Evolutionary conservation across 2,329 filamentous ascomycete species (phyloP), one percentile per base, ranked within the genome.

Genomic region (Xenoacremonium recifei): DNA sequence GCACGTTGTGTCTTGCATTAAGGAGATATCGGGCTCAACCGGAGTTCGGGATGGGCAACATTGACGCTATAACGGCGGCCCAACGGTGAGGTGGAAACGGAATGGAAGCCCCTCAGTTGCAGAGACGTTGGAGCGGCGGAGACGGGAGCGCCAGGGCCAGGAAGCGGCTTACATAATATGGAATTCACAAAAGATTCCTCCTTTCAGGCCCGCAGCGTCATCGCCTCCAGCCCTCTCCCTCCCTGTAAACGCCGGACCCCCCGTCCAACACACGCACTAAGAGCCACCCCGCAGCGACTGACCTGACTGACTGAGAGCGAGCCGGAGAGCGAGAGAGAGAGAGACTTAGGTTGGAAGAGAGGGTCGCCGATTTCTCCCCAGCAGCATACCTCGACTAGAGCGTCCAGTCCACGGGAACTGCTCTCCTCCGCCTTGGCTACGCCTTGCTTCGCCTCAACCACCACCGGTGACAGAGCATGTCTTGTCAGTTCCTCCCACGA

Each of bases 71-170:
- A 13, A 27, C 23, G 23, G 23, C 23, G 23, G 23, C 23, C 13
- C 23, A 27, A 27, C 23, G 23, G 23, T 13, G 23, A 27, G 13
- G 23, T 27, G 23, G 23, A 27, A n/a, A n/a, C n/a, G n/a, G n/a
- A n/a, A n/a, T n/a, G n/a, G n/a, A n/a, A n/a, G n/a, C n/a, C n/a
- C 13, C 23, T 27, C 23, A 27, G 23, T 7, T 7, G 23, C 7
- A 27, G 23, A 27, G 23, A 27, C 7, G 23, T 13, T 13, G 9
- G 23, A 27, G 23, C 23, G 9, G 13, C 9, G 7, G 23, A 27
- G 23, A 27, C n/a, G n/a, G n/a, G n/a, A n/a, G n/a, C n/a, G 61
- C 29, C 64, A 73, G 46, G 67, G 79, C 32, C 63, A 84, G 21
- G 65, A 71, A 27, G n/a, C 4, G 21, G 55, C 47, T 58, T 58